Percentiles rank a stretch among this genome's conserved stretches.
phyloP scores from a whole-genome alignment of 345 rosid species.

The Arabidopsis suecica region DNA sequence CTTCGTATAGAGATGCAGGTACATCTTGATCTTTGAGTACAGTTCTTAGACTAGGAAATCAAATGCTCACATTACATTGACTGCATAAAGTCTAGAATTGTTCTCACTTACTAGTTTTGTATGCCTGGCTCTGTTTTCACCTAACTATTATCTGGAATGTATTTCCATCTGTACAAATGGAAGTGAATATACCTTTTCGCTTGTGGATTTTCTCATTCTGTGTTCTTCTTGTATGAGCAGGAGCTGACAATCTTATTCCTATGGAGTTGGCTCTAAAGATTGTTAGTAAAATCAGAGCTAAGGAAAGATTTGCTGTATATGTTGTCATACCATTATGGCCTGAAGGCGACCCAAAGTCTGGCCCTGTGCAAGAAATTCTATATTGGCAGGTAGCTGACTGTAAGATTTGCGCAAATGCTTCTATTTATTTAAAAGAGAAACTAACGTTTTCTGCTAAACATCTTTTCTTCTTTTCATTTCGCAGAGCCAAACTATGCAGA shows the following conservation, averaged over 20 bases:
- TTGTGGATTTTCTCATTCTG: background rate
- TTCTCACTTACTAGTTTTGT: constrained; percentile 18
- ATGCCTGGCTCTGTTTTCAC: background rate
- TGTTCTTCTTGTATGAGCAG: constrained; percentile 49
- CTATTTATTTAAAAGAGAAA: constrained; percentile 17
- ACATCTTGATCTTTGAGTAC: constrained; percentile 21
- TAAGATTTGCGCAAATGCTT: background rate
- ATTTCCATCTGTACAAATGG: constrained; percentile 4
- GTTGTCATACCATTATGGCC: constrained; percentile 97
- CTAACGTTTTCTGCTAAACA: constrained; percentile 26
- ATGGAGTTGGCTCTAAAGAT: constrained; percentile 97
- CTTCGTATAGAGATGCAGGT: constrained; percentile 87
- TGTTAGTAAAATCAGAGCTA: constrained; percentile 84
- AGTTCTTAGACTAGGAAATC: constrained; percentile 21
- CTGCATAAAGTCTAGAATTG: background rate
- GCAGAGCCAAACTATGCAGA: constrained; percentile 92
- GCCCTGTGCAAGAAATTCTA: constrained; percentile 87
- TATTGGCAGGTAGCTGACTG: constrained; percentile 80
- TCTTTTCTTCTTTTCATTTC: background rate
- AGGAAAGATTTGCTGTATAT: constrained; percentile 88
- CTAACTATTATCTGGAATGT: background rate
- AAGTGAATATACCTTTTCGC: background rate
- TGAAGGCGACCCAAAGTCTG: constrained; percentile 90
- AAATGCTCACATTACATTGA: constrained; percentile 5
- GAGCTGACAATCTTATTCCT: constrained; percentile 94